Conservation (phyloP, 805 yeast species). For the Candida tallmaniae region DNA sequence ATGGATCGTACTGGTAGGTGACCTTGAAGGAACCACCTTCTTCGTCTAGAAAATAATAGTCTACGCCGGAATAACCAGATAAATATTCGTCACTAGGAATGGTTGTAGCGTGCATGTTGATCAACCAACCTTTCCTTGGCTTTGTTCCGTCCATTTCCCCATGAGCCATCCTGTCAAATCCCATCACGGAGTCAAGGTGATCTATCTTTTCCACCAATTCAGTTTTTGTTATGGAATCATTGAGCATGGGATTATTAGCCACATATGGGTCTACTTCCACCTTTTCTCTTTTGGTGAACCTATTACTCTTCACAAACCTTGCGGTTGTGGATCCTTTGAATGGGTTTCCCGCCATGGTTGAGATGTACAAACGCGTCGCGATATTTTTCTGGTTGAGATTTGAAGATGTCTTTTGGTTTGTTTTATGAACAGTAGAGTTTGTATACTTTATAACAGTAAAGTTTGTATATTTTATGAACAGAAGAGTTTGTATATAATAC, state of each 20-base stretch:
- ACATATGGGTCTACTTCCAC: constrained; percentile 19
- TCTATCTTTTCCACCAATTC: constrained; percentile 61
- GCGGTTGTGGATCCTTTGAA: constrained; percentile 51
- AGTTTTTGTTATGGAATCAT: constrained; percentile 38
- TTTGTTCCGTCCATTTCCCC: constrained; percentile 53
- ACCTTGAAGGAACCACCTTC: constrained; percentile 96
- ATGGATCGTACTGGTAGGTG: constrained; percentile 80
- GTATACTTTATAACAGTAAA: no score
- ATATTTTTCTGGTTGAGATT: no score
- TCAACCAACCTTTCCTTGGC: constrained; percentile 79
- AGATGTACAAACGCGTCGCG: no score
- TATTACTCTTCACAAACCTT: constrained; percentile 40
- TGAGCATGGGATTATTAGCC: constrained; percentile 32
- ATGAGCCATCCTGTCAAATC: constrained; percentile 72
- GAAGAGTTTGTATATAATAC: no score
- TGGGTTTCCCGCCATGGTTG: constrained; percentile 1
- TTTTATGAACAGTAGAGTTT: no score
- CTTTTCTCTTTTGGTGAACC: constrained; percentile 7
- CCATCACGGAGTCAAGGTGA: constrained; percentile 75
- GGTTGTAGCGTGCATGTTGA: constrained; percentile 88
- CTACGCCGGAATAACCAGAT: constrained; percentile 84
- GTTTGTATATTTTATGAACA: no score
- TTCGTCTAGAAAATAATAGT: constrained; percentile 89
- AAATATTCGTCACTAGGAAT: constrained; percentile 53
- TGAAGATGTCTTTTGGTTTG: no score